Evolutionary conservation across 108 stramenopile species (phyloP).

Genomic region (Skeletonema grethae): DNA sequence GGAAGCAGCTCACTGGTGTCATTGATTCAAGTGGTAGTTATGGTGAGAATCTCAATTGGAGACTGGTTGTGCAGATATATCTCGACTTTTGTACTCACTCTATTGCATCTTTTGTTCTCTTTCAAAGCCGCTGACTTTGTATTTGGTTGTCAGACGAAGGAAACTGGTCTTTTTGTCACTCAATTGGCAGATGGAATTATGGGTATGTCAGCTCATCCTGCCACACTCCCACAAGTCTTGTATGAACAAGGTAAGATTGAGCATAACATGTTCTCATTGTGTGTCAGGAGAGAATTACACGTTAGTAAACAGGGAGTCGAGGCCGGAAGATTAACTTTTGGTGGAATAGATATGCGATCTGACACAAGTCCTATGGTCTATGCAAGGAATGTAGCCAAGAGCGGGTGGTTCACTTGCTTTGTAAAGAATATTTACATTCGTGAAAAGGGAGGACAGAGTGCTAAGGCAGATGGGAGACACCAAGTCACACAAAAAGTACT

Average conservation of each 20-base stretch:
- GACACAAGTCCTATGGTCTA: constrained; percentile 51
- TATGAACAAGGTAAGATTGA: constrained; percentile 55
- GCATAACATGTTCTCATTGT: constrained; percentile 69
- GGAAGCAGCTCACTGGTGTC: constrained; percentile 3
- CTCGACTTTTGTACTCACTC: not conserved
- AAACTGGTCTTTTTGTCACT: constrained; percentile 88
- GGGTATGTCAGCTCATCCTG: constrained; percentile 75
- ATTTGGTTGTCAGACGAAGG: constrained; percentile 93
- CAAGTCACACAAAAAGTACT: constrained; percentile 16
- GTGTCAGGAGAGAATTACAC: constrained; percentile 53
- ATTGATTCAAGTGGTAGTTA: constrained; percentile 10
- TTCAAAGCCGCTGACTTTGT: constrained; percentile 62
- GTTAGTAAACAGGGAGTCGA: constrained; percentile 48
- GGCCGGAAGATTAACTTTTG: constrained; percentile 51
- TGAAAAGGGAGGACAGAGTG: constrained; percentile 43
- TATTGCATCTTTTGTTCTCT: not conserved
- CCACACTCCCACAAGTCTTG: constrained; percentile 52
- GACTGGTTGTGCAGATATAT: not conserved
- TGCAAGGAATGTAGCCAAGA: constrained; percentile 47
- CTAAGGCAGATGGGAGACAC: constrained; percentile 19
- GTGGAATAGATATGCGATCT: constrained; percentile 36
- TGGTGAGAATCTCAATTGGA: not conserved
- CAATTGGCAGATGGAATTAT: constrained; percentile 97
- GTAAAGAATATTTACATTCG: constrained; percentile 62
- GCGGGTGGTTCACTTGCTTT: constrained; percentile 64